Evolutionary conservation across 2,329 filamentous ascomycete genomes (phyloP).

Genomic region (Neopestalotiopsis rosae): DNA sequence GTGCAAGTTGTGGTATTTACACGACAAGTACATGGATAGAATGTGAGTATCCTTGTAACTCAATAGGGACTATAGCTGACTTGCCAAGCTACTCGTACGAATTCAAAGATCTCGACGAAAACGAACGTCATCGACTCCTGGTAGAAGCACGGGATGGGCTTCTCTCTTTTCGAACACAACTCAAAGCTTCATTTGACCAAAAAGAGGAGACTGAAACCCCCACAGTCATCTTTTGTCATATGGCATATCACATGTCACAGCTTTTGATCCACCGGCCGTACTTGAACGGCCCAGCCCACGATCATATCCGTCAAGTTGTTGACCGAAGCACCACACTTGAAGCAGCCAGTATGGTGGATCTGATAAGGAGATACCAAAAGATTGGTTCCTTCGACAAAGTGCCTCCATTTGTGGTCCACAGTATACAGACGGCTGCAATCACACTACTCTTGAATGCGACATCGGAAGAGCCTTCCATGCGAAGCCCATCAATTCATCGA

Average conservation of each 20-base stretch:
- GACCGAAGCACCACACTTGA: background rate
- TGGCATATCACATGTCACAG: slow-evolving; percentile 6
- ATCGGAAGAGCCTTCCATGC: background rate
- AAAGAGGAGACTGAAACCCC: background rate
- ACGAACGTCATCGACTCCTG: background rate
- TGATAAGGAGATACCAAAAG: background rate
- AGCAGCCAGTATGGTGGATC: background rate
- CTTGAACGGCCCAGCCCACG: background rate
- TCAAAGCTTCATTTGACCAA: background rate
- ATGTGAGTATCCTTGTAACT: background rate
- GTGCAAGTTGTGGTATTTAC: background rate
- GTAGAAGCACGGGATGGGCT: background rate
- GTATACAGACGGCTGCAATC: slow-evolving; percentile 1
- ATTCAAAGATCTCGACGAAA: background rate
- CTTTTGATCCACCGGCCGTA: background rate
- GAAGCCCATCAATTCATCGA: background rate
- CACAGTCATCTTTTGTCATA: background rate
- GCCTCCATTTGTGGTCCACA: background rate
- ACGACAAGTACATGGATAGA: slow-evolving; percentile 2
- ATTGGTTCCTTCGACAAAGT: background rate
- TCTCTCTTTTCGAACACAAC: background rate
- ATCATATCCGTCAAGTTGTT: background rate
- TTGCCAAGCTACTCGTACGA: background rate
- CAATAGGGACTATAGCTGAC: background rate
- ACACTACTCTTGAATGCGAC: slow-evolving; percentile 4